These are phyloP conservation scores for Globisporangium ultimum DNA, from an alignment of 352 stramenopile genomes.

Conservation along the genomic window DNA sequence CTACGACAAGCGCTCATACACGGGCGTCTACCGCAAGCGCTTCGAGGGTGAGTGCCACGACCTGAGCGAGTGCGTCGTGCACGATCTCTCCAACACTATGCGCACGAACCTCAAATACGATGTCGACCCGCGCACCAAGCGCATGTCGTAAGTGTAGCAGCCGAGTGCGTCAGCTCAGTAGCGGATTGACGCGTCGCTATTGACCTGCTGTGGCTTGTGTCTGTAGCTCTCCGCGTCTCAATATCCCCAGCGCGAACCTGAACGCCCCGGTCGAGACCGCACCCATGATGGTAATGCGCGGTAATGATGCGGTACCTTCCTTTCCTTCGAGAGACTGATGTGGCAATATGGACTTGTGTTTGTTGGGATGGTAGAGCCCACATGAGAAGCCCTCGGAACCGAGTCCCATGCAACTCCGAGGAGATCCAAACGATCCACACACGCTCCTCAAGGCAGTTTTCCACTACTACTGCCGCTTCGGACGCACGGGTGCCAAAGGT, in stretches of 20 bases:
- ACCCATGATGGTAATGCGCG: neutral
- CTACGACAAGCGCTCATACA: conserved; percentile 61
- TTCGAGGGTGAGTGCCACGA: conserved; percentile 51
- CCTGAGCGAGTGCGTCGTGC: conserved; percentile 44
- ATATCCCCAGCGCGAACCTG: neutral
- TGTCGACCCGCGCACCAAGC: conserved; percentile 41
- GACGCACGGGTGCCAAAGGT: conserved; percentile 62
- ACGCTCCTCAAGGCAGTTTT: conserved; percentile 79
- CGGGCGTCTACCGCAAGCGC: conserved; percentile 60
- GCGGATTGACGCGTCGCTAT: too few relatives aligned
- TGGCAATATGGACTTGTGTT: neutral
- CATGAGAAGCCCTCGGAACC: conserved; percentile 14
- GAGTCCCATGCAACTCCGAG: conserved; percentile 37
- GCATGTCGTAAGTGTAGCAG: conserved; percentile 26
- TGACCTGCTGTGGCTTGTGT: neutral
- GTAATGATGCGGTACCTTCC: neutral
- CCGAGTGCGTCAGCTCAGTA: neutral
- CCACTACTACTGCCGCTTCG: conserved; percentile 86
- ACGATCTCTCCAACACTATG: conserved; percentile 53
- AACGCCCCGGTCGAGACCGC: neutral
- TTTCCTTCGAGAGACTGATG: neutral
- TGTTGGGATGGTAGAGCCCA: conserved; percentile 1
- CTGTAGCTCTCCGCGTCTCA: neutral
- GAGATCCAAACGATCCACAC: conserved; percentile 76
- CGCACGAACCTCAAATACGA: conserved; percentile 54